Conservation (phyloP, 495 filamentous ascomycete species). For the Rhypophila decipiens region DNA sequence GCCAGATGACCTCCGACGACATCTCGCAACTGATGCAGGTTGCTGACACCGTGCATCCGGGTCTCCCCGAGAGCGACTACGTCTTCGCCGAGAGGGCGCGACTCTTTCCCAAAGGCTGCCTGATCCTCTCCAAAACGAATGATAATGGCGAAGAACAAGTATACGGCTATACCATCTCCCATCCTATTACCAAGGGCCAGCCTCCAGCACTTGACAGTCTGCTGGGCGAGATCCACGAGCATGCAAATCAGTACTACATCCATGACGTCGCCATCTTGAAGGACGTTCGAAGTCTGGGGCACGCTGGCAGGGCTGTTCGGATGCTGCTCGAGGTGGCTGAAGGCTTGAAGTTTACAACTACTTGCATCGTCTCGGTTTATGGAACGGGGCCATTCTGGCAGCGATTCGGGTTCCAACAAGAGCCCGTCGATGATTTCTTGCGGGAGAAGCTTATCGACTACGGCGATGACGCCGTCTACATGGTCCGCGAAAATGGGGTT, state of each 20-base stretch:
- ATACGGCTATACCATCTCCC: constrained; percentile 7
- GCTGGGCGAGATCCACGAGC: constrained; percentile 18
- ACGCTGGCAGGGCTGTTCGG: too few relatives aligned
- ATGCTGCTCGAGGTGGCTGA: constrained; percentile 1
- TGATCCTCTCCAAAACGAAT: not conserved
- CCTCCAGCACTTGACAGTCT: constrained; percentile 27
- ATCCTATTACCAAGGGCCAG: constrained; percentile 7
- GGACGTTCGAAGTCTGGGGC: too few relatives aligned
- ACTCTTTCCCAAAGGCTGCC: constrained; percentile 9
- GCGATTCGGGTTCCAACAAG: constrained; percentile 1
- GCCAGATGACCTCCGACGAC: constrained; percentile 8
- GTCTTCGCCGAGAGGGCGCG: constrained; percentile 18
- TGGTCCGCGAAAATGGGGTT: constrained; percentile 11
- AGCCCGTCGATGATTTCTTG: not conserved
- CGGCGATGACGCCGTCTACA: constrained; percentile 19
- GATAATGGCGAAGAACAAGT: not conserved
- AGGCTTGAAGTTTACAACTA: not conserved
- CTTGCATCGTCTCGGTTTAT: constrained; percentile 6
- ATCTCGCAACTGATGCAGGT: constrained; percentile 13
- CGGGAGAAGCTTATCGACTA: constrained; percentile 4
- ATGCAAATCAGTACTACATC: constrained; percentile 22
- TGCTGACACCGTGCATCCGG: constrained; percentile 16
- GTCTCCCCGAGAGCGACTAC: constrained; percentile 15
- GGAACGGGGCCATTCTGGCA: constrained; percentile 5
- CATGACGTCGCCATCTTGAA: constrained; percentile 6